Evolutionary conservation across 1,139 yeast genomes (phyloP).

Genomic region (Debaryomyces psychrophilus): DNA sequence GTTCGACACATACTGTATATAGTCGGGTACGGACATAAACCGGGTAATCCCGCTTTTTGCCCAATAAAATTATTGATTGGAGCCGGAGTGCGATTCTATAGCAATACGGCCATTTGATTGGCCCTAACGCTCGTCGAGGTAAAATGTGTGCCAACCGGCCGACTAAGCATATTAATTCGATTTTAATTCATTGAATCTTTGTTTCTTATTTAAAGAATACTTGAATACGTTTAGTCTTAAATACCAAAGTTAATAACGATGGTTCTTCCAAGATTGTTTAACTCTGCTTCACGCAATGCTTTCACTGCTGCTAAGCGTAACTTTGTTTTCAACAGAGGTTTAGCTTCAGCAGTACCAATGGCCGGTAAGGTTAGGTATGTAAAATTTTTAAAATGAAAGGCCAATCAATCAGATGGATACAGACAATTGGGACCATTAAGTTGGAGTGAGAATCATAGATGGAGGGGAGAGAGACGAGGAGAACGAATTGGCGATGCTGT

Average conservation of each 20-base stretch:
- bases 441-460: background rate
- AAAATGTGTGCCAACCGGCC: constrained; percentile 10
- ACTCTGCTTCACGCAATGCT: constrained; percentile 88
- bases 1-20: background rate
- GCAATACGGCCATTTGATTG: constrained; percentile 22
- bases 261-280: constrained; percentile 91
- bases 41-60: constrained; percentile 13
- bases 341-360: constrained; percentile 85
- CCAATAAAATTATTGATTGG: constrained; percentile 16
- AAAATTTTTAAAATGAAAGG: constrained; percentile 13
- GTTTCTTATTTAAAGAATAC: constrained; percentile 8
- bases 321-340: constrained; percentile 73
- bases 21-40: background rate
- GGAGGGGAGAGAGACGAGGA: background rate
- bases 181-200: constrained; percentile 5
- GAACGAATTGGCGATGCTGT: background rate
- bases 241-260: constrained; percentile 40
- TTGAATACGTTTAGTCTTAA: constrained; percentile 17
- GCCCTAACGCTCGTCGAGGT: constrained; percentile 14
- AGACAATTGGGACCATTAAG: constrained; percentile 3
- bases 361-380: constrained; percentile 92
- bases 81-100: constrained; percentile 14
- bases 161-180: constrained; percentile 7
- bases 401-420: constrained; percentile 8
- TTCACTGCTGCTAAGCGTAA: constrained; percentile 88